Evolutionary conservation across 768 basidiomycete species (phyloP).

Genomic region (Leccinum arenicola): DNA sequence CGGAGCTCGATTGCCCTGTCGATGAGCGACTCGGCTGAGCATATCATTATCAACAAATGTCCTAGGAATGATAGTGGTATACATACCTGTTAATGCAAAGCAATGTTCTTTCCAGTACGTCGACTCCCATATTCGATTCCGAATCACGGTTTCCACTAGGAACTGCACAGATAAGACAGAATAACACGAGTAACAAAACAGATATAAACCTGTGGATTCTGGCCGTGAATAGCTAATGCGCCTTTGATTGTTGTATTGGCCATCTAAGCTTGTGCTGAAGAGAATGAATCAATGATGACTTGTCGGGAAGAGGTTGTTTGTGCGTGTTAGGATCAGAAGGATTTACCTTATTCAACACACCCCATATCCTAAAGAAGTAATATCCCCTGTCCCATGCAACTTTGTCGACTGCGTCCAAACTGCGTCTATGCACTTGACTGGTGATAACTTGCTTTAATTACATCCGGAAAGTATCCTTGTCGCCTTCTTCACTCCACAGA

Average conservation of each 20-base stretch:
- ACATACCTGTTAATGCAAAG: constrained; percentile 88
- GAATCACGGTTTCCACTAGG: constrained; percentile 94
- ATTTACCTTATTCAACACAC: constrained; percentile 28
- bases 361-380: not conserved
- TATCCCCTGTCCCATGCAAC: not conserved
- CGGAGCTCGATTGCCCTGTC: constrained; percentile 86
- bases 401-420: no score
- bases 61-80: not conserved
- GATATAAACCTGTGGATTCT: constrained; percentile 86
- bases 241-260: constrained; percentile 91
- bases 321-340: constrained; percentile 20
- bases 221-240: constrained; percentile 89
- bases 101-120: constrained; percentile 98
- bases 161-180: constrained; percentile 48
- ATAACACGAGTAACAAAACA: not conserved
- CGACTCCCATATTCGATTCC: constrained; percentile 94
- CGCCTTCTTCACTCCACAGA: not conserved
- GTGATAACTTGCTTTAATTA: not conserved
- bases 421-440: no score
- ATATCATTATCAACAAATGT: not conserved
- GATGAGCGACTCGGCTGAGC: constrained; percentile 83
- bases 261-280: constrained; percentile 43
- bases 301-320: constrained; percentile 15
- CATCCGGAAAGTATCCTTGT: not conserved
- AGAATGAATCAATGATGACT: not conserved